A percentile compares a stretch with the other conserved stretches of the same genome.
Evolutionary conservation across 306 rosid genomes (phyloP).

Genomic region (Fragaria iinumae): DNA sequence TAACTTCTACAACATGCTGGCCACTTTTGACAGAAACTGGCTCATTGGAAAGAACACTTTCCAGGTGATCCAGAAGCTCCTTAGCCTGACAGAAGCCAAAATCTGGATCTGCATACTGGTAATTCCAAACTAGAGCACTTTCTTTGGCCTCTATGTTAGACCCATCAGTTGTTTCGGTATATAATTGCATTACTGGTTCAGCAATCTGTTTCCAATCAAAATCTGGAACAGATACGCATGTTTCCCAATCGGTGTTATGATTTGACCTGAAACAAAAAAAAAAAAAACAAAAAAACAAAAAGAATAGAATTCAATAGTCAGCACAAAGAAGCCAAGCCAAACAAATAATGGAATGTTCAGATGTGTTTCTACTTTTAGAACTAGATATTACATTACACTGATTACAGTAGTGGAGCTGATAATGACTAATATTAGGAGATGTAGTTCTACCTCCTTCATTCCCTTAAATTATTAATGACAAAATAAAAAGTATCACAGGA

Average conservation of each 20-base stretch:
- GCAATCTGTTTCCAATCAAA: slow-evolving; percentile 83
- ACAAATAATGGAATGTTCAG: not conserved
- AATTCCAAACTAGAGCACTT: slow-evolving; percentile 87
- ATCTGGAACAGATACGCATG: slow-evolving; percentile 54
- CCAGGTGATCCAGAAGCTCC: slow-evolving; percentile 92
- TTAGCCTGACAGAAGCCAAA: slow-evolving; percentile 91
- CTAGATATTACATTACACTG: not conserved
- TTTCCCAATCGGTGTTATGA: slow-evolving; percentile 70
- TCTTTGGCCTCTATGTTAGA: slow-evolving; percentile 79
- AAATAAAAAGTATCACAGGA: not conserved
- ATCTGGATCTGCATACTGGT: slow-evolving; percentile 80
- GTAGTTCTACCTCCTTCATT: not conserved
- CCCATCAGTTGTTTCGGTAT: slow-evolving; percentile 87
- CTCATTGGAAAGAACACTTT: slow-evolving; percentile 87
- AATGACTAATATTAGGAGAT: not conserved
- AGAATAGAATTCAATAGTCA: slow-evolving; percentile 10
- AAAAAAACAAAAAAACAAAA: not conserved
- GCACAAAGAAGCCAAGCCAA: slow-evolving; percentile 3
- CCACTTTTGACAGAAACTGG: slow-evolving; percentile 91
- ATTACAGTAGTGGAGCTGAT: not conserved
- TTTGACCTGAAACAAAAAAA: slow-evolving; percentile 45
- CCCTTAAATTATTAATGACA: not conserved
- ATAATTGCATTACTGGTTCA: slow-evolving; percentile 82
- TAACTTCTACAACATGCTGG: slow-evolving; percentile 77
- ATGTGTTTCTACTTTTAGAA: not conserved